Evolutionary conservation across 2,329 filamentous ascomycete genomes (phyloP), one percentile per base, ranked within the genome.

Genomic region (Hypoxylon rubiginosum): DNA sequence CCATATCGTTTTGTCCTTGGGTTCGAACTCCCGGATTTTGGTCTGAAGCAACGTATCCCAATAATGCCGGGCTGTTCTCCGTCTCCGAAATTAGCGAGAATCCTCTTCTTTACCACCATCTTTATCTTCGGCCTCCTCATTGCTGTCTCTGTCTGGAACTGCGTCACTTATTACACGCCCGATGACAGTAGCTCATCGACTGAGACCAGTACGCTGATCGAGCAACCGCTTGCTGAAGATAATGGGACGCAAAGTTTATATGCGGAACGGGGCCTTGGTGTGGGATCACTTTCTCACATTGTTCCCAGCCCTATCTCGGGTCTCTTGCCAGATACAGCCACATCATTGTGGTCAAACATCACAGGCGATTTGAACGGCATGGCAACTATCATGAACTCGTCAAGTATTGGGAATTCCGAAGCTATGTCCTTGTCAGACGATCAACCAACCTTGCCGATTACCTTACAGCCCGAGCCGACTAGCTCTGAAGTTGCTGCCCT

Each of bases 21-120:
- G 52, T 45, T 36, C 11, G 36, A 46, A 24, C 32, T n/a, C 43
- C 65, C 54, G 36, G 8, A 28, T 56, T 10, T 45, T 43, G 4
- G 10, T 49, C 50, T 19, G 28, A 53, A 30, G 9, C 28, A 17
- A 26, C 28, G n/a, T 26, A 52, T 45, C 53, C 54, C 46, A 57
- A 66, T 55, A 53, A 73, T 74, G 71, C 55, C 62, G 51, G 59
- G 54, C 17, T 58, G 57, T 26, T 67, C 58, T 41, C 64, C 62
- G 4, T 70, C 64, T 46, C 58, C 62, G 19, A 50, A 66, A 10
- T 49, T 72, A 54, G 58, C 58, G 62, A 71, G 66, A 58, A 58
- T 66, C 11, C 50, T 75, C 2, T 53, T 73, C 17, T 39, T 68
- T 34, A 50, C 65, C 17, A 48, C 59, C 34, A 24, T 73, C 32